Evolutionary conservation across 83 land plant species (phyloP), one percentile per base, ranked within the genome.

Genomic region (Larix sibirica): DNA sequence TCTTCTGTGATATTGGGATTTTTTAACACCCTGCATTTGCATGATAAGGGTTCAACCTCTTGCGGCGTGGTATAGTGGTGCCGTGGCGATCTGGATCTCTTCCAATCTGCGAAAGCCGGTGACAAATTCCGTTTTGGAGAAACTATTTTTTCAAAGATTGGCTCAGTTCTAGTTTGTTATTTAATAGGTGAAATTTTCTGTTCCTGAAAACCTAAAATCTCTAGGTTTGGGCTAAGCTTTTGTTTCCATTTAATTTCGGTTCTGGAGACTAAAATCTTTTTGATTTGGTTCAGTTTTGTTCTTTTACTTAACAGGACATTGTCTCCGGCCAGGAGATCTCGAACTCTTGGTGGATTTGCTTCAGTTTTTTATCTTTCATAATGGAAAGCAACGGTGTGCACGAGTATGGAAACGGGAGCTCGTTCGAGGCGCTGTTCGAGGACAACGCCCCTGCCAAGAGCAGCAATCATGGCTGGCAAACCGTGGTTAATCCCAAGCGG

Each of bases 401-500:
- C 6, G 61, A 76, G 61, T 50, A 54, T 50, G 79, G 61, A 50
- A 76, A 76, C 3, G 79, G 79, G 31, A 76, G 28, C 56, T 20
- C 79, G 14, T 76, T 23, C 56, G 79, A 76, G 31, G 60, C 60
- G 26, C 23, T 76, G 28, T 50, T 76, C 14, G 61, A 76, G 0
- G 79, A 76, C 20, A 33, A 36, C 24, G 54, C 67, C 62, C 80
- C 50, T 33, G 62, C 4, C 33, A 68, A 79, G 23, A 33, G 13
- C 73, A 82, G n/a, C 44, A 79, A 91, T 76, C 90, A 93, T 68
- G 98, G 98, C 28, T 97, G 99, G 99, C 91, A 94, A 83, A 93
- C 91, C 81, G 98, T 97, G 84, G 74, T 81, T 73, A 86, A 95
- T 79, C 80, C 85, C 64, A 97, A 95, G 89, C 94, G 90, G 81